Percentiles rank a stretch among this genome's conserved stretches.
These are phyloP conservation scores for Clonostachys byssicola DNA, from an alignment of 2,329 filamentous ascomycete species.

Conservation along the genomic window DNA sequence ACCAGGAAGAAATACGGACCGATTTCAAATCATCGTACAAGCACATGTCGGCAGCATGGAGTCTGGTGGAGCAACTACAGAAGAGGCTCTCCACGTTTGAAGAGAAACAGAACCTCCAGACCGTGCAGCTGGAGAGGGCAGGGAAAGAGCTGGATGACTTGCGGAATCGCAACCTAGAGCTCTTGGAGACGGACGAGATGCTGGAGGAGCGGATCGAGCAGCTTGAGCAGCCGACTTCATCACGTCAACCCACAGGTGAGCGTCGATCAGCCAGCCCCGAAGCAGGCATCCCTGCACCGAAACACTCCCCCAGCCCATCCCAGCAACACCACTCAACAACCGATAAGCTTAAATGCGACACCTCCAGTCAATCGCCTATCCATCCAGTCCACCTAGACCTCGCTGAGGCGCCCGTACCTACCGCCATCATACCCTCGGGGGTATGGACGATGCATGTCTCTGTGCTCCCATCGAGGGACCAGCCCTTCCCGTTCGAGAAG, in stretches of 20 bases:
- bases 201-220: slow-evolving; percentile 51
- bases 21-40: slow-evolving; percentile 52
- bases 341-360: background rate
- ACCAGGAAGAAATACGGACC: slow-evolving; percentile 42
- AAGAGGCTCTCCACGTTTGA: slow-evolving; percentile 26
- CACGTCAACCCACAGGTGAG: slow-evolving; percentile 15
- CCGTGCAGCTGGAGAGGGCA: slow-evolving; percentile 32
- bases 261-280: background rate
- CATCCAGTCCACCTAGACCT: background rate
- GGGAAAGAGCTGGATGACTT: slow-evolving; percentile 38
- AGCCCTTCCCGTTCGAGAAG: slow-evolving; percentile 58
- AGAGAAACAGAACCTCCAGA: slow-evolving; percentile 29
- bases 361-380: background rate
- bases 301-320: slow-evolving; percentile 1
- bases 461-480: slow-evolving; percentile 46
- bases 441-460: slow-evolving; percentile 59
- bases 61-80: slow-evolving; percentile 41
- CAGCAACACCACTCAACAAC: slow-evolving; percentile 5
- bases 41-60: slow-evolving; percentile 50
- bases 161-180: slow-evolving; percentile 41
- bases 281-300: background rate
- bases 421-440: slow-evolving; percentile 15
- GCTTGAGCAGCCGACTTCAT: slow-evolving; percentile 23
- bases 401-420: background rate
- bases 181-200: slow-evolving; percentile 43